These are phyloP conservation scores for Pichia eremophila DNA, from an alignment of 805 yeast genomes.

Conservation along the genomic window DNA sequence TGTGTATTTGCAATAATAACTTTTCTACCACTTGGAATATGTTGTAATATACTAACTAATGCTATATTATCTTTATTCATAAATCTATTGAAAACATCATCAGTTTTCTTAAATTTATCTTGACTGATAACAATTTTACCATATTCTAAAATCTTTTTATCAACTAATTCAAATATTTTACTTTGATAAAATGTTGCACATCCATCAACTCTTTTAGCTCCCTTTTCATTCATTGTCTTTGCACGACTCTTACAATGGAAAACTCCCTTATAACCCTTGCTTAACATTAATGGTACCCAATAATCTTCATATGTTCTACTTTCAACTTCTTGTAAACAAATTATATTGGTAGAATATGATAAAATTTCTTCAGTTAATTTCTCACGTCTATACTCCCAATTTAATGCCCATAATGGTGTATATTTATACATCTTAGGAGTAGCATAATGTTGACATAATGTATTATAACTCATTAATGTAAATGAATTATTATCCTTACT, in stretches of 20 bases:
- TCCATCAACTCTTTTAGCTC: conserved; percentile 90
- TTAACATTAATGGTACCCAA: conserved; percentile 68
- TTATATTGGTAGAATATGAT: conserved; percentile 57
- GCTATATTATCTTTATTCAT: conserved; percentile 95
- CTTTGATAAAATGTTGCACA: conserved; percentile 88
- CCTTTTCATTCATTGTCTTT: conserved; percentile 73
- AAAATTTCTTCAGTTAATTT: conserved; percentile 65
- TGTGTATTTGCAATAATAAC: conserved; percentile 82
- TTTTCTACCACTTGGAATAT: conserved; percentile 58
- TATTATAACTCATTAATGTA: conserved; percentile 79
- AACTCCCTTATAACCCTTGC: conserved; percentile 68
- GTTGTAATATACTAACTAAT: conserved; percentile 64
- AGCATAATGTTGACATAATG: conserved; percentile 92
- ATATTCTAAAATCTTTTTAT: conserved; percentile 71
- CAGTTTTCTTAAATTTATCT: conserved; percentile 84
- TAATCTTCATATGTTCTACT: conserved; percentile 75
- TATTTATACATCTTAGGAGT: conserved; percentile 85
- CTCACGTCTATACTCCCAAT: conserved; percentile 85
- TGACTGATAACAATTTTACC: conserved; percentile 71
- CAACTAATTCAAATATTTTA: conserved; percentile 58
- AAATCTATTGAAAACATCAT: conserved; percentile 90
- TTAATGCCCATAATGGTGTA: conserved; percentile 95
- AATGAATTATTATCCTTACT: conserved; percentile 37
- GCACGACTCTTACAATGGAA: conserved; percentile 89
- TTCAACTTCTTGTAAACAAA: conserved; percentile 95